Evolutionary conservation across 2,329 filamentous ascomycete genomes (phyloP).

Genomic region (Alternaria triticina): DNA sequence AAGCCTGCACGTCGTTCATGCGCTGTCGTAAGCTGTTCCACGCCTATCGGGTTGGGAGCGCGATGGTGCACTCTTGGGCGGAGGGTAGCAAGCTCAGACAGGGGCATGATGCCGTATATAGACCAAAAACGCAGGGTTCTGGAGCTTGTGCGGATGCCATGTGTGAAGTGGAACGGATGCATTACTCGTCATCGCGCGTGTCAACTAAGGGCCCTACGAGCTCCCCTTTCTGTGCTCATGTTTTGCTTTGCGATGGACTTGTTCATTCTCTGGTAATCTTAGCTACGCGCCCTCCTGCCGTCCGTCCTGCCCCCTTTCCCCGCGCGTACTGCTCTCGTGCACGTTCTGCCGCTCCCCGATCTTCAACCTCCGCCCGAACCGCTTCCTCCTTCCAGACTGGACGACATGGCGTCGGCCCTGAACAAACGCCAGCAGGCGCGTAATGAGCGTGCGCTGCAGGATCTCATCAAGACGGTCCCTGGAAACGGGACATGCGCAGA

Average conservation of each 20-base stretch:
- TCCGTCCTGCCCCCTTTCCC: constrained; percentile 14
- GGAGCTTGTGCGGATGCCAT: constrained; percentile 28
- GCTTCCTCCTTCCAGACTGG: constrained; percentile 24
- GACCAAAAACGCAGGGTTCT: constrained; percentile 22
- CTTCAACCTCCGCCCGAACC: constrained; percentile 23
- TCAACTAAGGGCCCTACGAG: constrained; percentile 19
- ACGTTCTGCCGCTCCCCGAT: constrained; percentile 28
- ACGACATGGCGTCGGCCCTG: constrained; percentile 71
- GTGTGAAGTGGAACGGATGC: constrained; percentile 21
- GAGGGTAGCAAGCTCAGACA: constrained; percentile 13
- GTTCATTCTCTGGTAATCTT: constrained; percentile 14
- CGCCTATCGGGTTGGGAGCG: neutral
- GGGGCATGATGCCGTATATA: constrained; percentile 18
- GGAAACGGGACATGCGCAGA: constrained; percentile 96
- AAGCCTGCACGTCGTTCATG: neutral
- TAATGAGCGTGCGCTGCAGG: constrained; percentile 90
- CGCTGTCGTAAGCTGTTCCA: neutral
- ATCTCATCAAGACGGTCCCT: constrained; percentile 80
- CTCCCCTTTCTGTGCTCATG: constrained; percentile 23
- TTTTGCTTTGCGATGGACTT: constrained; percentile 22
- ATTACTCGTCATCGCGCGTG: constrained; percentile 30
- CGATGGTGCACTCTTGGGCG: constrained; percentile 2
- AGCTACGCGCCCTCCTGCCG: constrained; percentile 16
- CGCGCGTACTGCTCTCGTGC: constrained; percentile 23
- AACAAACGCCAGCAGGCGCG: constrained; percentile 98